A percentile compares a stretch with the other conserved stretches of the same genome.
Conservation (phyloP, 352 stramenopile species). For the Peronospora farinosa region DNA sequence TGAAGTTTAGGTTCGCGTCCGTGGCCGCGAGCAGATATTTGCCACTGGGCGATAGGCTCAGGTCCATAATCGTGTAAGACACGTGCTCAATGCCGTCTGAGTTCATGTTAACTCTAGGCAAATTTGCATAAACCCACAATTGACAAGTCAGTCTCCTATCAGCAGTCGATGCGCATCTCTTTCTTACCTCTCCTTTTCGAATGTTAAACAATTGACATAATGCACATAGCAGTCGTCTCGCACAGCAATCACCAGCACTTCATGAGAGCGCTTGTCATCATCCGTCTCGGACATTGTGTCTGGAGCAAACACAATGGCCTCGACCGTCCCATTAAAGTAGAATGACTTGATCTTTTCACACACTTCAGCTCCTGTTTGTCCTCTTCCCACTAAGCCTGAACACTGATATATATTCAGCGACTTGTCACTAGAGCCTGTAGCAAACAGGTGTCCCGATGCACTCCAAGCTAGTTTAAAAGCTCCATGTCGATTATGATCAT, state of each 20-base stretch:
- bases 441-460: conserved; percentile 45
- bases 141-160: not conserved
- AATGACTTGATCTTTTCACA: conserved; percentile 74
- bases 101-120: conserved; percentile 80
- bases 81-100: conserved; percentile 80
- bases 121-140: not conserved
- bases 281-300: not conserved
- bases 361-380: conserved; percentile 5
- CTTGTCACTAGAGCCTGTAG: conserved; percentile 71
- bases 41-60: conserved; percentile 58
- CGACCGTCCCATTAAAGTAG: conserved; percentile 81
- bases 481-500: conserved; percentile 68
- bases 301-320: conserved; percentile 57
- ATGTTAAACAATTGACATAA: conserved; percentile 70
- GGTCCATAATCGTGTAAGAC: conserved; percentile 84
- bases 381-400: conserved; percentile 14
- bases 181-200: conserved; percentile 72
- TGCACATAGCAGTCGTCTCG: conserved; percentile 82
- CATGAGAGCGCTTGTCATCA: conserved; percentile 12
- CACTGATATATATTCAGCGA: conserved; percentile 64
- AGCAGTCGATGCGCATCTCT: not conserved
- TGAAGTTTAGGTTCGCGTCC: conserved; percentile 76
- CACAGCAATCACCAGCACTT: conserved; percentile 59
- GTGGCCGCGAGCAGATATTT: conserved; percentile 80
- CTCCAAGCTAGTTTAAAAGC: conserved; percentile 67